Evolutionary conservation across 23 red algal genomes (phyloP).

Genomic region (Pyropia yezoensis): DNA sequence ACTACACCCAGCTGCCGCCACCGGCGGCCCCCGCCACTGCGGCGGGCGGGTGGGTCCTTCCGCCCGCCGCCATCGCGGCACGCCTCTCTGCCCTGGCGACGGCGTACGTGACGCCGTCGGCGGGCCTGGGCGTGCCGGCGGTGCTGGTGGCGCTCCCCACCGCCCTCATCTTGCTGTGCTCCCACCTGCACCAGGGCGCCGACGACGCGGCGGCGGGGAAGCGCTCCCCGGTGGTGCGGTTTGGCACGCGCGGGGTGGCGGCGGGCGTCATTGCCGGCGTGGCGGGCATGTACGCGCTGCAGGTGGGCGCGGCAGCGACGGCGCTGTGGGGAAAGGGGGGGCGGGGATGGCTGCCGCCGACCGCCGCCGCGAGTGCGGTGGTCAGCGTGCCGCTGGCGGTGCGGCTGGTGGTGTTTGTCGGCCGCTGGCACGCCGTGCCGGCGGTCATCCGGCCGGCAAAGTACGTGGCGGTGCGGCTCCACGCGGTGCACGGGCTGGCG

Average conservation of each 20-base stretch:
- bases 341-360: conserved; percentile 7
- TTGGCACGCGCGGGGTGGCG: conserved; percentile 22
- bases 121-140: conserved; percentile 2
- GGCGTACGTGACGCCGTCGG: not conserved
- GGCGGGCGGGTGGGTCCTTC: no score
- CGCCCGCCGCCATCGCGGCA: not conserved
- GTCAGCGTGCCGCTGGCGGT: conserved; percentile 9
- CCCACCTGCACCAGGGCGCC: conserved; percentile 59
- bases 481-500: conserved; percentile 50
- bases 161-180: conserved; percentile 50
- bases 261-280: conserved; percentile 4
- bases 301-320: not conserved
- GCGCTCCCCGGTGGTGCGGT: conserved; percentile 46
- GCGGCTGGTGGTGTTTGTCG: conserved; percentile 30
- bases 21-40: not conserved
- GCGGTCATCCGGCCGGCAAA: conserved; percentile 27
- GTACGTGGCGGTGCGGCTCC: conserved; percentile 48
- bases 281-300: not conserved
- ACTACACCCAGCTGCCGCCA: conserved; percentile 32
- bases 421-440: conserved; percentile 21
- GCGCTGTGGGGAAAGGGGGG: not conserved
- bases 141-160: conserved; percentile 30
- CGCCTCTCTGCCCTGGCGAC: not conserved
- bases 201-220: conserved; percentile 57
- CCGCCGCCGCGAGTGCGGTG: conserved; percentile 13